Conservation (phyloP, 2,329 filamentous ascomycete genomes). For the Aureobasidium sp. region DNA sequence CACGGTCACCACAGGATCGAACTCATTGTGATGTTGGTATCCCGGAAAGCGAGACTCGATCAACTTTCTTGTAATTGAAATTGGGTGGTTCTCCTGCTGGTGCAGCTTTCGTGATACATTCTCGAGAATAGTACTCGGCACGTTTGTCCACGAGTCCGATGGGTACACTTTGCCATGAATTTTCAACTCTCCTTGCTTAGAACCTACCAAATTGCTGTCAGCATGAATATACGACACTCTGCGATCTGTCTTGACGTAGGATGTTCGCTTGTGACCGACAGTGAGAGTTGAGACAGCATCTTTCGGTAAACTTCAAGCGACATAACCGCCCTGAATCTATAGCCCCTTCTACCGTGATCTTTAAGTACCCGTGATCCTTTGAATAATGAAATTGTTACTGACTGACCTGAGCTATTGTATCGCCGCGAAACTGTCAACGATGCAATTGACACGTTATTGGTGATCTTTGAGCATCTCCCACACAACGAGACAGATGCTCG, state of each 20-base stretch:
- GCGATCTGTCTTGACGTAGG: background rate
- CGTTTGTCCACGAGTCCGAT: slow-evolving; percentile 79
- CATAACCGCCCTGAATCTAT: background rate
- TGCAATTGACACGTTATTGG: background rate
- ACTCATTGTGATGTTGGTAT: slow-evolving; percentile 68
- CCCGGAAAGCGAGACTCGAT: slow-evolving; percentile 82
- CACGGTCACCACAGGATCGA: slow-evolving; percentile 76
- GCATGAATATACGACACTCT: background rate
- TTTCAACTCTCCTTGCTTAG: slow-evolving; percentile 20
- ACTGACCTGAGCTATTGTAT: slow-evolving; percentile 10
- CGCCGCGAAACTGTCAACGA: background rate
- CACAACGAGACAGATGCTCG: background rate
- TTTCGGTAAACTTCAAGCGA: background rate
- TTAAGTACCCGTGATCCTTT: background rate
- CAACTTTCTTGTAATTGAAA: slow-evolving; percentile 82
- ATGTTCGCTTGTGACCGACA: background rate
- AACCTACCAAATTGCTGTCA: background rate
- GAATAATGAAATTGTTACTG: background rate
- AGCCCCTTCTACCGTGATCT: background rate
- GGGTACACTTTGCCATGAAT: slow-evolving; percentile 57
- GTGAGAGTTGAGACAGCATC: background rate
- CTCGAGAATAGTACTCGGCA: slow-evolving; percentile 63
- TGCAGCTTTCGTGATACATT: slow-evolving; percentile 74
- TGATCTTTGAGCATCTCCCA: background rate
- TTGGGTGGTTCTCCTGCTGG: slow-evolving; percentile 79